A percentile compares a stretch with the other conserved stretches of the same genome.
Evolutionary conservation across 192 early-diverging fungal species (phyloP).

Genomic region (Neocallimastix lanati): DNA sequence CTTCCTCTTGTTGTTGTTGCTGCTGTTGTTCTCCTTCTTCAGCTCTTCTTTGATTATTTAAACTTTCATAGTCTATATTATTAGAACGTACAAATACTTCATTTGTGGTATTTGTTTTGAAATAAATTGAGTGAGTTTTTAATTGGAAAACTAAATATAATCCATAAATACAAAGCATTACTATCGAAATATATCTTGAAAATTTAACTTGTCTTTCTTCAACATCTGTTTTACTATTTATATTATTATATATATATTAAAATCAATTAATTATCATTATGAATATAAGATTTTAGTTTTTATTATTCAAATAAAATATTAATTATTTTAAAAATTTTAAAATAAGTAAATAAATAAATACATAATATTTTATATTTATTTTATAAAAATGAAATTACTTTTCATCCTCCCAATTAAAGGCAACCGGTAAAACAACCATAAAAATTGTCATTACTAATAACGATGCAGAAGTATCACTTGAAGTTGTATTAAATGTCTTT

Average conservation of each 20-base stretch:
- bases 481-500: slow-evolving; percentile 36
- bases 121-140: slow-evolving; percentile 53
- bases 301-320: slow-evolving; percentile 9
- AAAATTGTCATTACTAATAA: slow-evolving; percentile 46
- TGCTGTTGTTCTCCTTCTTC: slow-evolving; percentile 38
- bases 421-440: slow-evolving; percentile 51
- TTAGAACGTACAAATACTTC: background rate
- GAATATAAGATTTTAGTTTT: too few relatives aligned
- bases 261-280: too few relatives aligned
- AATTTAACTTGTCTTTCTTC: background rate
- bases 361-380: background rate
- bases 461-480: slow-evolving; percentile 53
- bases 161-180: slow-evolving; percentile 20
- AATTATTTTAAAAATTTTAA: too few relatives aligned
- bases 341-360: too few relatives aligned
- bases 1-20: slow-evolving; percentile 28
- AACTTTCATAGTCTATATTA: slow-evolving; percentile 1
- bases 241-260: too few relatives aligned
- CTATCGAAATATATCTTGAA: slow-evolving; percentile 5
- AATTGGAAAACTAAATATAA: slow-evolving; percentile 65
- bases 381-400: background rate
- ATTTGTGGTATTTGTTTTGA: slow-evolving; percentile 6
- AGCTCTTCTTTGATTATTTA: slow-evolving; percentile 6
- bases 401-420: slow-evolving; percentile 6
- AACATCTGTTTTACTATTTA: slow-evolving; percentile 1